Evolutionary conservation across 2,329 filamentous ascomycete species (phyloP), one percentile per base, ranked within the genome.

Genomic region (Colletotrichum chlorophyti): DNA sequence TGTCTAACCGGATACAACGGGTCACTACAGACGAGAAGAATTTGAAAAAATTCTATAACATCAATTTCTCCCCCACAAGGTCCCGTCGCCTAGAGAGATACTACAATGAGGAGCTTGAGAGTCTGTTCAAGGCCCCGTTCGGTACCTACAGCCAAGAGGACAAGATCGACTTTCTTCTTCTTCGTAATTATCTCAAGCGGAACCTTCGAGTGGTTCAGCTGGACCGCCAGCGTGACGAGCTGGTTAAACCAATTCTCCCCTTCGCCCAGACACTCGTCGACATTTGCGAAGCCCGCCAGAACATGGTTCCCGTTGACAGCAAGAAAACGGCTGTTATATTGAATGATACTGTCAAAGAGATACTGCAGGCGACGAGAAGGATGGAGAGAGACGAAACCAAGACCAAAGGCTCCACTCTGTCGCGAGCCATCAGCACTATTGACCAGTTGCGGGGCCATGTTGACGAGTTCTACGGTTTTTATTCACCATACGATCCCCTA

Each of bases 401-500:
- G 4, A 47, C 45, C 6, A 38, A 19, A 8, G 53, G 29, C 11
- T 51, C 58, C 27, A 62, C 69, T 14, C 65, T 51, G 8, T 43
- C 38, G n/a, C 40, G 53, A 5, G 58, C 58, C 10, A 70, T 73
- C 38, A 70, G 73, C 23, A 76, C 78, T 24, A 72, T 75, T 10
- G 75, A 70, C 4, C 68, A 77, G 23, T 66, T 86, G 5, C 68
- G 71, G 0, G 47, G 29, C 0, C 74, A 77, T 45, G 67, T 86
- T 0, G 61, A 69, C 2, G 81, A 86, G 61, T 79, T 77, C 65
- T 78, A 74, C 51, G 58, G 45, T 0, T 87, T 85, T 64, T 86
- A 83, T 65, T 70, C 73, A 26, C 78, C 77, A 3, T 86, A 86
- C 62, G 80, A 86, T 60, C 83, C 84, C 1, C 53, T 75, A 12